Conservation (phyloP, 805 yeast species). For the Candida piceae region DNA sequence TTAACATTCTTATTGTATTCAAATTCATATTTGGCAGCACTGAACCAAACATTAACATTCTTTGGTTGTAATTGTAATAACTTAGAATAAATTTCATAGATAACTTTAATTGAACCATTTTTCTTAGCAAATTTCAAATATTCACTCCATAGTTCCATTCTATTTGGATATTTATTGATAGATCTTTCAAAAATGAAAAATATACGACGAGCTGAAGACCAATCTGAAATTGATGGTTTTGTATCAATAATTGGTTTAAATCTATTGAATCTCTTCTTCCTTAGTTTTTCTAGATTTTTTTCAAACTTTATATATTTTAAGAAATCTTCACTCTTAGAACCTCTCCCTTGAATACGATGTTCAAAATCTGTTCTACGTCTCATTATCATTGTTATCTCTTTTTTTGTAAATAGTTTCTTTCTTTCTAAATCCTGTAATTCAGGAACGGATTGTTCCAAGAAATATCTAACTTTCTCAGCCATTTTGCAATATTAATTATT, state of each 20-base stretch:
- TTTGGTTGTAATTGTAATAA: conserved; percentile 86
- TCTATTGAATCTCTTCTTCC: conserved; percentile 66
- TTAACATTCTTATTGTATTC: conserved; percentile 84
- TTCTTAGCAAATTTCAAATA: conserved; percentile 66
- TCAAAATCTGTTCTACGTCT: conserved; percentile 94
- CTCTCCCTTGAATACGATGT: conserved; percentile 81
- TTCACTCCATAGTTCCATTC: conserved; percentile 70
- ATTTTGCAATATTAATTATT: too few relatives aligned
- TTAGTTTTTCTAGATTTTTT: conserved; percentile 66
- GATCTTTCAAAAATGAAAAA: conserved; percentile 81
- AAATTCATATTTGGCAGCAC: conserved; percentile 91
- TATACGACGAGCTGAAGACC: conserved; percentile 80
- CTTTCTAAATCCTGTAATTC: conserved; percentile 84
- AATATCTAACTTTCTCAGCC: conserved; percentile 45
- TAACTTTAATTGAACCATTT: conserved; percentile 63
- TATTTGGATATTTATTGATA: conserved; percentile 71
- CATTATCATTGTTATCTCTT: conserved; percentile 81
- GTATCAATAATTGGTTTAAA: conserved; percentile 53
- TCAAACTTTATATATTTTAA: conserved; percentile 78
- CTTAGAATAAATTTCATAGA: conserved; percentile 71
- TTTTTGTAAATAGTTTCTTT: conserved; percentile 75
- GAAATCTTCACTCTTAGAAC: conserved; percentile 72
- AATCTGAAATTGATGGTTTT: conserved; percentile 69
- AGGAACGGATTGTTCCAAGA: conserved; percentile 70
- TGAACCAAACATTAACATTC: conserved; percentile 85